These are phyloP conservation scores for Phytopythium boreale DNA, from an alignment of 352 stramenopile genomes.

Conservation along the genomic window DNA sequence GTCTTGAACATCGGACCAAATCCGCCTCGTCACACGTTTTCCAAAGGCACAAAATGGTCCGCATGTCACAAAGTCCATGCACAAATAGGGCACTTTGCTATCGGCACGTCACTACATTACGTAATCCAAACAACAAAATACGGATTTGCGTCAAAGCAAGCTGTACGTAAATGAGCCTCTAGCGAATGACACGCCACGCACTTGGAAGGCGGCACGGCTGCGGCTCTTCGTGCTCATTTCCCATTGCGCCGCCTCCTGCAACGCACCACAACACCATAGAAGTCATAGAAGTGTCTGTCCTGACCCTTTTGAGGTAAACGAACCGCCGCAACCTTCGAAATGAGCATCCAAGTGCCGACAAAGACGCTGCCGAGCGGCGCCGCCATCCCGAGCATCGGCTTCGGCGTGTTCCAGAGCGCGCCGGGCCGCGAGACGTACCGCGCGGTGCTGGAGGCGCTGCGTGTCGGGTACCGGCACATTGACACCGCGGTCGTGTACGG, in stretches of 20 bases:
- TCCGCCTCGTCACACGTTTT: too few relatives aligned
- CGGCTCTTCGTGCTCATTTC: neutral
- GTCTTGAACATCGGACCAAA: too few relatives aligned
- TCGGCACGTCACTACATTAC: neutral
- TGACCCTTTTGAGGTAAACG: neutral
- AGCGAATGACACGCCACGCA: neutral
- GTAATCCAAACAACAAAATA: neutral
- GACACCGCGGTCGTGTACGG: slow-evolving; percentile 83
- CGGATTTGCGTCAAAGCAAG: neutral
- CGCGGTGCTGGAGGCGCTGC: slow-evolving; percentile 46
- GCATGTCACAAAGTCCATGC: neutral
- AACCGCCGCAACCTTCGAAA: neutral
- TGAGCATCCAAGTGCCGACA: slow-evolving; percentile 17
- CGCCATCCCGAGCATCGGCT: slow-evolving; percentile 38
- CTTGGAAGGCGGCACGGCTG: neutral
- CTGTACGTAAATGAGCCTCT: neutral
- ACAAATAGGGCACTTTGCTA: neutral
- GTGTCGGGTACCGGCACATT: slow-evolving; percentile 86
- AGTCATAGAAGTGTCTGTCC: neutral
- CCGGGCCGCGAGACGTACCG: slow-evolving; percentile 39
- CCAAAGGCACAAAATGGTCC: too few relatives aligned
- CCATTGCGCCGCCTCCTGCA: neutral
- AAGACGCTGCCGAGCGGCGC: slow-evolving; percentile 41
- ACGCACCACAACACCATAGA: neutral
- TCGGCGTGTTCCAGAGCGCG: slow-evolving; percentile 48